phyloP scores from a whole-genome alignment of 176 grass and related monocot species.

The Dactylis glomerata region DNA sequence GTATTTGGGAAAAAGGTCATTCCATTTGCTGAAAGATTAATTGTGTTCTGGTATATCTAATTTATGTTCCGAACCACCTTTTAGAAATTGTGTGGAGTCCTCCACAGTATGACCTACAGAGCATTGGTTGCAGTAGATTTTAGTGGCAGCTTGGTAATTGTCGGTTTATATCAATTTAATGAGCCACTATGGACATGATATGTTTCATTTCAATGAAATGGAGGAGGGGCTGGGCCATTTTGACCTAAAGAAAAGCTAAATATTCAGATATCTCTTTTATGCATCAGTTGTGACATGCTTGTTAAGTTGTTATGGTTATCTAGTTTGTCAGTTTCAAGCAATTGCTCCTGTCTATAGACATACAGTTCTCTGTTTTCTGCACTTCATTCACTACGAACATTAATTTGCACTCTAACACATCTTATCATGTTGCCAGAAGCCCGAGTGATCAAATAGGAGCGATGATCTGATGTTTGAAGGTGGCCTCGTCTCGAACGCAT shows the following conservation, averaged over 20 bases:
- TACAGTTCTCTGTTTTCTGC: neutral
- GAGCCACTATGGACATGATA: neutral
- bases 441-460: conserved; percentile 22
- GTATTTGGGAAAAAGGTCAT: neutral
- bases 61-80: neutral
- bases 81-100: neutral
- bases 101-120: neutral
- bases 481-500: neutral
- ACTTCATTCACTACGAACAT: neutral
- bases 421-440: conserved; percentile 32
- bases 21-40: neutral
- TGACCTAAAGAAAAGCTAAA: neutral
- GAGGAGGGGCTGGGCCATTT: neutral
- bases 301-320: neutral
- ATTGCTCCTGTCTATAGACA: neutral
- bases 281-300: neutral
- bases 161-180: neutral
- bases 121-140: neutral
- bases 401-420: neutral
- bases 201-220: neutral
- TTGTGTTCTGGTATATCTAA: neutral
- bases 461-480: neutral
- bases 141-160: neutral
- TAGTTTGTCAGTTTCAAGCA: neutral
- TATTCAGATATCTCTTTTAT: neutral